phyloP scores from a whole-genome alignment of 1,284 basidiomycete species.

The Ustilago sp. region DNA sequence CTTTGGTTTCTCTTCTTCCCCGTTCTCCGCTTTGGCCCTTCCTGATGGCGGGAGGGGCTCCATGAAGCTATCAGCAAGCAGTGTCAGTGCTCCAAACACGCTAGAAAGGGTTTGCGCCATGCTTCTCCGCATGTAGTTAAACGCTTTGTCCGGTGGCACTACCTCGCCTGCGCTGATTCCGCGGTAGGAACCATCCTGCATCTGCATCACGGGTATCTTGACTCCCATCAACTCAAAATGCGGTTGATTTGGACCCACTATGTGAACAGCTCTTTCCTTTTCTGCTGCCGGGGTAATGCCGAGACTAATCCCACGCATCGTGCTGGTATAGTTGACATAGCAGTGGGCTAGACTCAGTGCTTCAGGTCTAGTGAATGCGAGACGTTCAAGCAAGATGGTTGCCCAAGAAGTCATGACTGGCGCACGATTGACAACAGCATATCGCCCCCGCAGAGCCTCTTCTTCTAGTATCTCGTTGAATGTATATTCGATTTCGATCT shows the following conservation, averaged over 20 bases:
- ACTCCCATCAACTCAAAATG: conserved; percentile 91
- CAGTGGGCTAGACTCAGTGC: conserved; percentile 89
- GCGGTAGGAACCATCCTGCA: conserved; percentile 79
- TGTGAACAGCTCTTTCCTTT: conserved; percentile 69
- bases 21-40: not conserved
- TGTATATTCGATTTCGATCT: conserved; percentile 37
- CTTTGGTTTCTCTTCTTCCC: not conserved
- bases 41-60: conserved; percentile 7
- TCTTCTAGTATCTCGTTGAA: conserved; percentile 60
- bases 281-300: conserved; percentile 38
- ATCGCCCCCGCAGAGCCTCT: conserved; percentile 70
- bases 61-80: conserved; percentile 65
- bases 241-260: conserved; percentile 82
- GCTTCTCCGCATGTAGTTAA: conserved; percentile 60
- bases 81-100: conserved; percentile 61
- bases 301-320: conserved; percentile 44
- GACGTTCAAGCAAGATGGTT: conserved; percentile 82
- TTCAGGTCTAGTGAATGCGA: conserved; percentile 87
- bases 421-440: conserved; percentile 84
- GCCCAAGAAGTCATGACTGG: conserved; percentile 96
- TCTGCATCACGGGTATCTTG: conserved; percentile 86
- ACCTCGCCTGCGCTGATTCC: conserved; percentile 82
- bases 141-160: conserved; percentile 76
- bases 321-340: conserved; percentile 88
- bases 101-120: conserved; percentile 65